phyloP scores from a whole-genome alignment of 768 basidiomycete genomes.

The Leccinum longicurvipes region DNA sequence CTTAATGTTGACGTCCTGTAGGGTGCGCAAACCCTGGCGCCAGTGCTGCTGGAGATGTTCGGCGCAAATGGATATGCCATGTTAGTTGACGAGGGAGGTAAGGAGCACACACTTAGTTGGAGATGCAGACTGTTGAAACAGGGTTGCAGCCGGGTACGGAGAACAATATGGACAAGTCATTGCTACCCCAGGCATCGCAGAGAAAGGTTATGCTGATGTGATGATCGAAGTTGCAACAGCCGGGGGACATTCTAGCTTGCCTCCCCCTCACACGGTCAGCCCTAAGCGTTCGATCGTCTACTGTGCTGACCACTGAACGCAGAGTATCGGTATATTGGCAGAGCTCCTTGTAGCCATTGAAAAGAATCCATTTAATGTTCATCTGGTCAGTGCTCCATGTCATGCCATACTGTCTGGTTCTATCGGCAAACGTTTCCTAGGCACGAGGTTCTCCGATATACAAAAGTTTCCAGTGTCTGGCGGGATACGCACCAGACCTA shows the following conservation, averaged over 20 bases:
- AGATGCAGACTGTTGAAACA: not conserved
- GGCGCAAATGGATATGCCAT: conserved; percentile 72
- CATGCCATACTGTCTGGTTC: not conserved
- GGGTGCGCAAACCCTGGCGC: conserved; percentile 53
- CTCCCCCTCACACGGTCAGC: conserved; percentile 73
- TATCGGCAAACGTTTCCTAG: conserved; percentile 27
- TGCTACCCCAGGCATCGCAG: conserved; percentile 62
- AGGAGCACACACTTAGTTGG: conserved; percentile 13
- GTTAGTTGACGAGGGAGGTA: conserved; percentile 87
- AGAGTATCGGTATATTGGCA: conserved; percentile 83
- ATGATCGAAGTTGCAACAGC: conserved; percentile 60
- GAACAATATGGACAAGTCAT: conserved; percentile 52
- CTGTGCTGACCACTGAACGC: conserved; percentile 10
- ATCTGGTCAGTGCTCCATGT: conserved; percentile 41
- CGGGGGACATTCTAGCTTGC: conserved; percentile 86
- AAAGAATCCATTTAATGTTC: conserved; percentile 50
- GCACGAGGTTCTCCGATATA: conserved; percentile 58
- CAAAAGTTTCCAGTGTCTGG: conserved; percentile 60
- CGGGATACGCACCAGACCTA: conserved; percentile 56
- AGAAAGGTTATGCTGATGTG: conserved; percentile 70
- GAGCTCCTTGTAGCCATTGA: conserved; percentile 68
- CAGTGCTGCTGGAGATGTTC: conserved; percentile 54
- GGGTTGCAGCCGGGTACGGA: conserved; percentile 43
- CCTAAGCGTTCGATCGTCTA: not conserved
- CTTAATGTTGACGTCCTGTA: conserved; percentile 20